Percentiles rank a stretch among this genome's conserved stretches.
Evolutionary conservation across 371 early-diverging fungal species (phyloP).

Genomic region (Mortierella sp.): DNA sequence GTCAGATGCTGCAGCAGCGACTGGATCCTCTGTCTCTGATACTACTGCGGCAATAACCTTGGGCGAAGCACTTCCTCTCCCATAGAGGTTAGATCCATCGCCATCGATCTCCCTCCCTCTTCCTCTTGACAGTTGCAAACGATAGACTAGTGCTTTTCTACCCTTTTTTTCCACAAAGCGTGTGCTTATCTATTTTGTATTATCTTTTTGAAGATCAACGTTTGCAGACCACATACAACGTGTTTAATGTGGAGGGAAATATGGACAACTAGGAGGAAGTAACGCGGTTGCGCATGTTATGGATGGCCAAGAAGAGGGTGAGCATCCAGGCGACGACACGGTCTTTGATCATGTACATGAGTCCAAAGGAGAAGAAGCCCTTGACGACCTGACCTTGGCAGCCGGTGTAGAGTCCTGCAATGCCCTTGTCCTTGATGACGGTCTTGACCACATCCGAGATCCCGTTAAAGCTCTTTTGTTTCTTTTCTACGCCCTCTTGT

Average conservation of each 20-base stretch:
- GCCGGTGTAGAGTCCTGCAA: conserved; percentile 65
- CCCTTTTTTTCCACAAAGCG: neutral
- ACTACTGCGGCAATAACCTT: neutral
- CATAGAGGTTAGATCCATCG: conserved; percentile 9
- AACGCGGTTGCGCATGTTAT: conserved; percentile 51
- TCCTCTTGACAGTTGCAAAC: neutral
- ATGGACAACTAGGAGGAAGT: conserved; percentile 21
- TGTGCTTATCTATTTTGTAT: neutral
- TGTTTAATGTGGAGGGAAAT: too few species aligned
- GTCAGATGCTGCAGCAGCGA: neutral
- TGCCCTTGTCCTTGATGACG: conserved; percentile 63
- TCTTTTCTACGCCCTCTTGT: neutral
- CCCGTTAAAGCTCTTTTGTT: conserved; percentile 50
- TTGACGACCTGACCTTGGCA: conserved; percentile 70
- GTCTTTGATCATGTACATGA: conserved; percentile 78
- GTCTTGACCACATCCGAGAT: conserved; percentile 61
- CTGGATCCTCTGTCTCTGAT: neutral
- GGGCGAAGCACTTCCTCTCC: conserved; percentile 19
- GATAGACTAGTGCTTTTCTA: neutral
- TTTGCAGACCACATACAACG: neutral
- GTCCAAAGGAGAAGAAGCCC: conserved; percentile 74
- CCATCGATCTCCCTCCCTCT: neutral
- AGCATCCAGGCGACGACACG: conserved; percentile 68
- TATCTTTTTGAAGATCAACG: neutral
- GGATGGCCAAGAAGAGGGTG: conserved; percentile 61